phyloP scores from a whole-genome alignment of 495 filamentous ascomycete species.

The Melanomma pulvis-pyrius region DNA sequence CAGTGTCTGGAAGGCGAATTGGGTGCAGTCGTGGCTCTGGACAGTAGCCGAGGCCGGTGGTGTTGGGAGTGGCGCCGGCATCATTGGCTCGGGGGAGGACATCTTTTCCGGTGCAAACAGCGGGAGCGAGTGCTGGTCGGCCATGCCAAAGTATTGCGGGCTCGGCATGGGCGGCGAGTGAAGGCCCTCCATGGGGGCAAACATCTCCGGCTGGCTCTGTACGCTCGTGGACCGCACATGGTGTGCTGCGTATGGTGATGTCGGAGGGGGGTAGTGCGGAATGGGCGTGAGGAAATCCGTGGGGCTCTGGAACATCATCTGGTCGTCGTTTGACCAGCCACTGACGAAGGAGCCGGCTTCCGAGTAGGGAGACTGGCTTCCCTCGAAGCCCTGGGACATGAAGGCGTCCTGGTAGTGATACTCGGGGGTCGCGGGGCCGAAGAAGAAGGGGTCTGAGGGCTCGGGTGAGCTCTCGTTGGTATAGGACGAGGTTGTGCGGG shows the following conservation, averaged over 20 bases:
- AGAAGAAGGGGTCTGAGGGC: slow-evolving; percentile 35
- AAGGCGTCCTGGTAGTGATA: slow-evolving; percentile 35
- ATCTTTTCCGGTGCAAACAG: slow-evolving; percentile 24
- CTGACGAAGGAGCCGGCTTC: slow-evolving; percentile 27
- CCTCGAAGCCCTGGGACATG: slow-evolving; percentile 29
- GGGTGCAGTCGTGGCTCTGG: slow-evolving; percentile 32
- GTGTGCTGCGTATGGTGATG: slow-evolving; percentile 9
- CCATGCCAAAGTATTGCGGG: slow-evolving; percentile 29
- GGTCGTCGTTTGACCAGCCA: slow-evolving; percentile 32
- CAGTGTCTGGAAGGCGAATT: slow-evolving; percentile 35
- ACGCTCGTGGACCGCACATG: slow-evolving; percentile 20
- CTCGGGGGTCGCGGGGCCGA: slow-evolving; percentile 32
- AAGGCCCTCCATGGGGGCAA: slow-evolving; percentile 23
- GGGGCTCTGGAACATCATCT: slow-evolving; percentile 32
- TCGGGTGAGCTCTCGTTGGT: slow-evolving; percentile 36
- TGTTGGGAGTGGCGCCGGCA: slow-evolving; percentile 30
- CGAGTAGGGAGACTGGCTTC: slow-evolving; percentile 34
- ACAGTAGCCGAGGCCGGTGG: slow-evolving; percentile 20
- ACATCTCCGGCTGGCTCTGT: slow-evolving; percentile 34
- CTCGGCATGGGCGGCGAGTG: slow-evolving; percentile 28
- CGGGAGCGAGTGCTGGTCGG: slow-evolving; percentile 8
- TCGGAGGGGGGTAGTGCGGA: slow-evolving; percentile 18
- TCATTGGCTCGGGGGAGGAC: slow-evolving; percentile 23
- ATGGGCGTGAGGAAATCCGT: slow-evolving; percentile 22
- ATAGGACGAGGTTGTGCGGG: slow-evolving; percentile 25